Percentiles rank a stretch among this genome's conserved stretches.
These are phyloP conservation scores for Carpinus fangiana DNA, from an alignment of 306 rosid genomes.

Conservation along the genomic window DNA sequence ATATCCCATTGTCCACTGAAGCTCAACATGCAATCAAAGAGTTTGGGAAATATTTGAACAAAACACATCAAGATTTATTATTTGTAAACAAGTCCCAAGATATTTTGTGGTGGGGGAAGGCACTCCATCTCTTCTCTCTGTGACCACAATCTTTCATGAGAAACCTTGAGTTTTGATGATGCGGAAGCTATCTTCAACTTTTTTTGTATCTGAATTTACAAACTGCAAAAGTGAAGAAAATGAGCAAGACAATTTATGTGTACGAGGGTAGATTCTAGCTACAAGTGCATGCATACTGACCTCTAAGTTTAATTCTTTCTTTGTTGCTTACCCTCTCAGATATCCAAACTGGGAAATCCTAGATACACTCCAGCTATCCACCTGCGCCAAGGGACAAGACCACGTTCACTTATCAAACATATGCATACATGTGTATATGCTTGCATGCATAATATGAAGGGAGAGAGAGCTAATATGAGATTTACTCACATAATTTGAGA, in stretches of 20 bases:
- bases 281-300: slow-evolving; percentile 35
- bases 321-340: slow-evolving; percentile 64
- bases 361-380: slow-evolving; percentile 58
- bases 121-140: neutral
- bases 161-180: slow-evolving; percentile 45
- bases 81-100: neutral
- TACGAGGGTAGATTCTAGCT: neutral
- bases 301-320: slow-evolving; percentile 54
- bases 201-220: slow-evolving; percentile 48
- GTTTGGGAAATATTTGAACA: neutral
- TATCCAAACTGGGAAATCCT: slow-evolving; percentile 66
- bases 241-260: neutral
- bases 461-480: slow-evolving; percentile 16
- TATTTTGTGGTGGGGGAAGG: neutral
- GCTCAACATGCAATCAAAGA: neutral
- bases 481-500: slow-evolving; percentile 41
- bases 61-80: neutral
- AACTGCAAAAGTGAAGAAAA: slow-evolving; percentile 44
- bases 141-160: neutral
- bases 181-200: slow-evolving; percentile 58
- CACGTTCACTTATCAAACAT: neutral
- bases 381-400: slow-evolving; percentile 26
- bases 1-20: no score
- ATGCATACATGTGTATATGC: neutral
- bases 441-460: neutral